These are phyloP conservation scores for Amanita muscaria DNA, from an alignment of 768 basidiomycete genomes.

Conservation along the genomic window DNA sequence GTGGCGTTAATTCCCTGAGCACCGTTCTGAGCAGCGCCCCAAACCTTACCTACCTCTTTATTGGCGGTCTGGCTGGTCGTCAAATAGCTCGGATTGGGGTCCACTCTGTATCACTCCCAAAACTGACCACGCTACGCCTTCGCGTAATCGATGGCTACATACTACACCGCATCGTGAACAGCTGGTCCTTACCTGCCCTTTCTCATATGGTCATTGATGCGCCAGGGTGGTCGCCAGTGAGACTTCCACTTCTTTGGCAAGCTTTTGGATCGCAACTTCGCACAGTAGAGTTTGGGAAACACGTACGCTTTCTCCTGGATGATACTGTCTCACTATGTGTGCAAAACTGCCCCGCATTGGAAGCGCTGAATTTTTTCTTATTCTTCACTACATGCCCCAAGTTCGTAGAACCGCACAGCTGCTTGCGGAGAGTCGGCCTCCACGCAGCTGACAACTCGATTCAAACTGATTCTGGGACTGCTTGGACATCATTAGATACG, in stretches of 20 bases:
- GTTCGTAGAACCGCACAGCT: slow-evolving; percentile 15
- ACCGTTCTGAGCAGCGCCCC: slow-evolving; percentile 45
- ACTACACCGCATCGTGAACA: slow-evolving; percentile 34
- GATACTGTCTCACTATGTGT: slow-evolving; percentile 43
- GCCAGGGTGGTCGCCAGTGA: slow-evolving; percentile 23
- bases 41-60: slow-evolving; percentile 47
- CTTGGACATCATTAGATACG: slow-evolving; percentile 32
- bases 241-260: slow-evolving; percentile 39
- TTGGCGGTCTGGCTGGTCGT: slow-evolving; percentile 37
- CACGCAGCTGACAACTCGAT: slow-evolving; percentile 40
- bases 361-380: slow-evolving; percentile 46
- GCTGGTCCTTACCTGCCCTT: slow-evolving; percentile 48
- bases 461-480: slow-evolving; percentile 24
- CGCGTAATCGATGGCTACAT: slow-evolving; percentile 40
- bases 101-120: slow-evolving; percentile 28
- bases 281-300: slow-evolving; percentile 49
- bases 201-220: slow-evolving; percentile 43
- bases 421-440: slow-evolving; percentile 39
- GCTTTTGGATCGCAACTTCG: slow-evolving; percentile 40
- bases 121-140: slow-evolving; percentile 47
- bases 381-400: slow-evolving; percentile 37
- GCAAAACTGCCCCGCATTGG: slow-evolving; percentile 34
- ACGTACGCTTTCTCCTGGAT: slow-evolving; percentile 41
- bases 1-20: slow-evolving; percentile 55
- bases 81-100: slow-evolving; percentile 18